Conservation (phyloP, 2,329 filamentous ascomycete genomes). For the Arthrobotrys conoides region DNA sequence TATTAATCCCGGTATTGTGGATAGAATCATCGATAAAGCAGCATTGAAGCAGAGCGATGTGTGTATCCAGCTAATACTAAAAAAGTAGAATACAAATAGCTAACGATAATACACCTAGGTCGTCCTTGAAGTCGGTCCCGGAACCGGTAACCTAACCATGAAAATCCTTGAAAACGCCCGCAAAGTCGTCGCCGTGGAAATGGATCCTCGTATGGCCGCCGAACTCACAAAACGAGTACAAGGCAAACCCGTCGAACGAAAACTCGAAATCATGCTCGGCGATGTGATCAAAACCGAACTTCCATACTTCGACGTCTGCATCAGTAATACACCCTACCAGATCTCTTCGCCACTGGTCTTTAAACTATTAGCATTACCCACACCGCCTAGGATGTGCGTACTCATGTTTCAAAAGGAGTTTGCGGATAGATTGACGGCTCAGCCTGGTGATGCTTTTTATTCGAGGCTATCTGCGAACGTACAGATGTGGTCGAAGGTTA, state of each 20-base stretch:
- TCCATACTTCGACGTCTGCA: constrained; percentile 85
- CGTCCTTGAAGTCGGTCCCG: constrained; percentile 92
- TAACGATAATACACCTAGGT: constrained; percentile 66
- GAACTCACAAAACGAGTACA: constrained; percentile 95
- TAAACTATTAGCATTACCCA: constrained; percentile 84
- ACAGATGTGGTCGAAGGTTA: constrained; percentile 87
- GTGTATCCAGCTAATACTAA: constrained; percentile 41
- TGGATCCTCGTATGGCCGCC: constrained; percentile 96
- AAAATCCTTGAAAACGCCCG: constrained; percentile 90
- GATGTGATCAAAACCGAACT: constrained; percentile 93
- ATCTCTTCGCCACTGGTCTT: constrained; percentile 95
- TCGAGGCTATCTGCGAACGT: constrained; percentile 91
- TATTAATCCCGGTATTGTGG: constrained; percentile 88
- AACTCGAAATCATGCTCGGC: constrained; percentile 88
- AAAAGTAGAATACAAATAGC: constrained; percentile 14
- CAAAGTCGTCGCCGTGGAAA: constrained; percentile 86
- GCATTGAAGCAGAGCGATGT: constrained; percentile 87
- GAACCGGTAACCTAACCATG: constrained; percentile 89
- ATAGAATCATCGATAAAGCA: constrained; percentile 87
- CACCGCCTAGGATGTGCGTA: constrained; percentile 84
- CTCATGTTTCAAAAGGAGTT: constrained; percentile 99
- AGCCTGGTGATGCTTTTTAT: constrained; percentile 89
- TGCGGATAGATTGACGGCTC: constrained; percentile 87
- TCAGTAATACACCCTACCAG: constrained; percentile 81
- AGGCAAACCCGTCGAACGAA: constrained; percentile 85